Conservation (phyloP, 768 basidiomycete genomes). For the Tubosaeta brunneosetosa region DNA sequence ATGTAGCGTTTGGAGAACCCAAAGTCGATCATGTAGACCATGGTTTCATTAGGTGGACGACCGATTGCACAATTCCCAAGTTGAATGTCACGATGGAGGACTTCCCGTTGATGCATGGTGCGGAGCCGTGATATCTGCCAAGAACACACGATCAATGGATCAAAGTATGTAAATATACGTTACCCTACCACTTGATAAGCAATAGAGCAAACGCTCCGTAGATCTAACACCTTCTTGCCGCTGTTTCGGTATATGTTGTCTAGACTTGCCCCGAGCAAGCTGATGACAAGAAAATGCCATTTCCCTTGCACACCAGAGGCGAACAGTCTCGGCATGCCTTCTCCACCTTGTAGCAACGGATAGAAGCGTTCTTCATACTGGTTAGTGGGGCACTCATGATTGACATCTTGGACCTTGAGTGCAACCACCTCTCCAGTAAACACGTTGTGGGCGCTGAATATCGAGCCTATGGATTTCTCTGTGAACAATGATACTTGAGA, state of each 20-base stretch:
- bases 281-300: slow-evolving; percentile 75
- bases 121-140: slow-evolving; percentile 64
- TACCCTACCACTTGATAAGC: slow-evolving; percentile 69
- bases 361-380: slow-evolving; percentile 65
- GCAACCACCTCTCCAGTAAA: slow-evolving; percentile 59
- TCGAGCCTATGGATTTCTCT: slow-evolving; percentile 50
- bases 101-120: slow-evolving; percentile 68
- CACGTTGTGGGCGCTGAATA: slow-evolving; percentile 58
- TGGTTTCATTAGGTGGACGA: slow-evolving; percentile 49
- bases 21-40: slow-evolving; percentile 81
- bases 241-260: slow-evolving; percentile 56
- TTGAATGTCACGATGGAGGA: slow-evolving; percentile 76
- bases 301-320: slow-evolving; percentile 51
- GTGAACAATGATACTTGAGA: neutral
- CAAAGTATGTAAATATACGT: neutral
- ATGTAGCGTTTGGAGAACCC: slow-evolving; percentile 79
- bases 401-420: slow-evolving; percentile 64
- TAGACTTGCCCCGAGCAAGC: slow-evolving; percentile 65
- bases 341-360: slow-evolving; percentile 63
- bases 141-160: slow-evolving; percentile 6
- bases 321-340: slow-evolving; percentile 72
- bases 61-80: slow-evolving; percentile 74
- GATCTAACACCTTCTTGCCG: slow-evolving; percentile 57
- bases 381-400: slow-evolving; percentile 76
- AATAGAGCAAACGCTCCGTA: slow-evolving; percentile 68